These are phyloP conservation scores for Eucalyptus coolabah DNA, from an alignment of 345 rosid genomes.

Conservation along the genomic window DNA sequence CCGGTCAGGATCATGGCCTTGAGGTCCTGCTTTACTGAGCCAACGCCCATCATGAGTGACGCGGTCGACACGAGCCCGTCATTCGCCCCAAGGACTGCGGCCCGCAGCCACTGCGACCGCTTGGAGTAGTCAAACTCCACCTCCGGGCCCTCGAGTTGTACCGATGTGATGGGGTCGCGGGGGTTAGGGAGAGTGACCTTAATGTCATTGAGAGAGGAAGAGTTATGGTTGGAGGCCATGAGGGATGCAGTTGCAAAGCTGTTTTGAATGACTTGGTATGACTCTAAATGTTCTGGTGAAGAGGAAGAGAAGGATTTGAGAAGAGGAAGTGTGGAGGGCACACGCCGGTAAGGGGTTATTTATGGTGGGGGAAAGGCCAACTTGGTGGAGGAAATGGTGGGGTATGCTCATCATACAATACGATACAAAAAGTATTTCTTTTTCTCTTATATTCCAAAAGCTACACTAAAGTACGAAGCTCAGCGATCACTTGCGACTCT, in stretches of 20 bases:
- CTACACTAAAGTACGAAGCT: not conserved
- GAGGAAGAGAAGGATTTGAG: not conserved
- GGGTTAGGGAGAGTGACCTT: not conserved
- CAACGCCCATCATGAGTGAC: constrained; percentile 85
- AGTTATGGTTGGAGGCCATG: not conserved
- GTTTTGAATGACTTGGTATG: not conserved
- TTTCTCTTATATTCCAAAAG: not conserved
- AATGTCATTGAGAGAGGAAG: not conserved
- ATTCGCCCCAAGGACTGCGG: constrained; percentile 90
- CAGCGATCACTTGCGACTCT: not conserved
- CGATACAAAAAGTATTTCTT: too few species aligned
- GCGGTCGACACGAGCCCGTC: constrained; percentile 89
- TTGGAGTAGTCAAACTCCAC: constrained; percentile 56
- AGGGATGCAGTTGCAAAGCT: not conserved
- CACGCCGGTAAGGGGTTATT: not conserved
- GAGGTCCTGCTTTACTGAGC: constrained; percentile 73
- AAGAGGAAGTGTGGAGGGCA: not conserved
- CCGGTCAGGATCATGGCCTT: constrained; percentile 81
- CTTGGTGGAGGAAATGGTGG: not conserved
- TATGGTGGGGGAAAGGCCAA: not conserved
- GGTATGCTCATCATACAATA: not conserved
- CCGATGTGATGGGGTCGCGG: not conserved
- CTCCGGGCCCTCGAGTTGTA: constrained; percentile 3
- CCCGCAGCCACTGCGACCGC: constrained; percentile 89
- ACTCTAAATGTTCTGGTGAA: not conserved